A percentile compares a stretch with the other conserved stretches of the same genome.
Evolutionary conservation across 345 rosid species (phyloP).

Genomic region (Lepidium aucheri): DNA sequence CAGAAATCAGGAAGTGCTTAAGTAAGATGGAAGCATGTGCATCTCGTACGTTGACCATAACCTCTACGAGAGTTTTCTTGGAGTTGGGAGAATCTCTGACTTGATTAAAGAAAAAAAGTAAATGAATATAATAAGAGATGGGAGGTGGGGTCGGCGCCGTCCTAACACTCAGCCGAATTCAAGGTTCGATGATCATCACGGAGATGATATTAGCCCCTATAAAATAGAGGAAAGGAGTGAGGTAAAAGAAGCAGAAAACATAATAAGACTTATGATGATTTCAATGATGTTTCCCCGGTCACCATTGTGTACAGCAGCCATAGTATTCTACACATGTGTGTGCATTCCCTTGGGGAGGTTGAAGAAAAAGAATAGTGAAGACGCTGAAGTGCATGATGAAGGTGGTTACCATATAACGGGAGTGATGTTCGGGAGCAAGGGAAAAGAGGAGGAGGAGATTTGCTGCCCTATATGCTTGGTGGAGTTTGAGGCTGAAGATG

Average conservation of each 20-base stretch:
- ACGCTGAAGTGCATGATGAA: not conserved
- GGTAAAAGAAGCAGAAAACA: not conserved
- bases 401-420: conserved; percentile 19
- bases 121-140: conserved; percentile 10
- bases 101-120: conserved; percentile 6
- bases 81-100: conserved; percentile 21
- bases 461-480: conserved; percentile 64
- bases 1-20: no score
- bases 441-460: conserved; percentile 8
- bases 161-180: no score
- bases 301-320: conserved; percentile 34
- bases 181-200: no score
- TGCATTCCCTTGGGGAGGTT: conserved; percentile 37
- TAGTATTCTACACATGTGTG: conserved; percentile 50
- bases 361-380: conserved; percentile 1
- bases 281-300: conserved; percentile 37
- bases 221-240: not conserved
- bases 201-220: conserved; percentile 13
- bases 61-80: conserved; percentile 15
- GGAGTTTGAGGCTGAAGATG: conserved; percentile 44
- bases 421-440: conserved; percentile 32
- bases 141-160: conserved; percentile 60
- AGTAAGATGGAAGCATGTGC: conserved; percentile 21
- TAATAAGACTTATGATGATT: no score
- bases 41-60: conserved; percentile 24